Conservation (phyloP, 2,329 filamentous ascomycete species). For the Exophiala aquamarina region DNA sequence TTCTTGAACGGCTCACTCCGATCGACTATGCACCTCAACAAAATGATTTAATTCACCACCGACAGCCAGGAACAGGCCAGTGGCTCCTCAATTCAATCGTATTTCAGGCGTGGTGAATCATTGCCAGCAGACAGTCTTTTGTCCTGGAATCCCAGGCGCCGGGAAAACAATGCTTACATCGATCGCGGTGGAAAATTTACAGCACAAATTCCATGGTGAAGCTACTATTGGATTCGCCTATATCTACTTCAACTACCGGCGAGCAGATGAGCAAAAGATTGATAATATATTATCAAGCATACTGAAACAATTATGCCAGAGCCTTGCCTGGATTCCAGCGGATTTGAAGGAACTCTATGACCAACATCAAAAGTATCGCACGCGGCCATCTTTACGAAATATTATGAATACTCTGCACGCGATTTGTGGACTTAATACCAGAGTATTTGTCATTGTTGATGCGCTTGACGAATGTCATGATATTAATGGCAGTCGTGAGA, state of each 20-base stretch:
- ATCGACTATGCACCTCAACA: conserved; percentile 31
- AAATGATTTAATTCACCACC: conserved; percentile 35
- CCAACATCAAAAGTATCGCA: conserved; percentile 3
- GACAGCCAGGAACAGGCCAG: conserved; percentile 41
- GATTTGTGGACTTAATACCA: conserved; percentile 1
- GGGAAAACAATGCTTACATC: conserved; percentile 22
- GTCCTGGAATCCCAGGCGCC: conserved; percentile 18
- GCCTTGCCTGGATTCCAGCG: conserved; percentile 11
- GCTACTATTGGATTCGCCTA: conserved; percentile 41
- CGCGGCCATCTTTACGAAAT: conserved; percentile 9
- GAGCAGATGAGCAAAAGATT: conserved; percentile 37
- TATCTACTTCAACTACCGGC: conserved; percentile 47
- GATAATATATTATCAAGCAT: conserved; percentile 8
- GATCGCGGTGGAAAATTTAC: conserved; percentile 16
- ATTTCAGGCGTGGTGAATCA: conserved; percentile 35
- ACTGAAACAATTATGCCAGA: conserved; percentile 12
- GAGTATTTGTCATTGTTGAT: conserved; percentile 25
- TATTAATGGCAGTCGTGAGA: not conserved
- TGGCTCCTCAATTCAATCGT: conserved; percentile 45
- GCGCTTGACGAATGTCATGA: conserved; percentile 26
- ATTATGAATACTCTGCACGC: conserved; percentile 10
- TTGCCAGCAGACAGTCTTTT: conserved; percentile 8
- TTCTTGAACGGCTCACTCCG: not conserved
- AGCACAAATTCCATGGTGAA: conserved; percentile 14
- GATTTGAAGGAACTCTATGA: conserved; percentile 12